These are phyloP conservation scores for Penicillium sp. DNA, from an alignment of 2,329 filamentous ascomycete species.

Conservation along the genomic window DNA sequence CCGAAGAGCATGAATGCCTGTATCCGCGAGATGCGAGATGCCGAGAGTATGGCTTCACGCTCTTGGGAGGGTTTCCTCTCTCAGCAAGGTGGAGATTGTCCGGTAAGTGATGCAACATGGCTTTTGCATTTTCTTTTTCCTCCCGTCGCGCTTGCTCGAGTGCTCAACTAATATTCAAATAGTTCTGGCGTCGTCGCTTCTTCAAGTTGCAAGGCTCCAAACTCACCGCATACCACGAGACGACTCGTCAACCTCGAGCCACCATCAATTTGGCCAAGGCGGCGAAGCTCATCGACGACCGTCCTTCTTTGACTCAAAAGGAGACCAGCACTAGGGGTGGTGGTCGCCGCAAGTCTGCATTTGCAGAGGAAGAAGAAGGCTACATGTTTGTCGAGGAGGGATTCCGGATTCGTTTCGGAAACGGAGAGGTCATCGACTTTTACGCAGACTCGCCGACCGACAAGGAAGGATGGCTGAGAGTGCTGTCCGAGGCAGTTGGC, in stretches of 20 bases:
- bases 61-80: slow-evolving; percentile 85
- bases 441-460: slow-evolving; percentile 83
- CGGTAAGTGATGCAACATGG: slow-evolving; percentile 56
- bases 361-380: slow-evolving; percentile 95
- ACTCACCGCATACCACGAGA: slow-evolving; percentile 91
- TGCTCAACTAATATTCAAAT: slow-evolving; percentile 16
- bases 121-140: not conserved
- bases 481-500: slow-evolving; percentile 65
- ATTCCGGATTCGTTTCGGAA: slow-evolving; percentile 97
- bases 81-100: slow-evolving; percentile 96
- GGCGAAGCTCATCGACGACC: slow-evolving; percentile 87
- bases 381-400: slow-evolving; percentile 99
- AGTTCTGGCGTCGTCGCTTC: slow-evolving; percentile 97
- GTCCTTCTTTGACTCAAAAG: slow-evolving; percentile 72
- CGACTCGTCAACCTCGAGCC: slow-evolving; percentile 87
- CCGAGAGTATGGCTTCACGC: slow-evolving; percentile 70
- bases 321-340: slow-evolving; percentile 71
- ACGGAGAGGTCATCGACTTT: slow-evolving; percentile 97
- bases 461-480: slow-evolving; percentile 93
- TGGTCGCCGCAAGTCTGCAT: slow-evolving; percentile 82
- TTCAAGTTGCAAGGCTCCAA: slow-evolving; percentile 90
- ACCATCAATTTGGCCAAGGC: slow-evolving; percentile 96
- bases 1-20: slow-evolving; percentile 99
- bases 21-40: slow-evolving; percentile 85
- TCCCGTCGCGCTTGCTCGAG: not conserved